Evolutionary conservation across 768 basidiomycete species (phyloP).

Genomic region (Rhizopogon vesiculosus): DNA sequence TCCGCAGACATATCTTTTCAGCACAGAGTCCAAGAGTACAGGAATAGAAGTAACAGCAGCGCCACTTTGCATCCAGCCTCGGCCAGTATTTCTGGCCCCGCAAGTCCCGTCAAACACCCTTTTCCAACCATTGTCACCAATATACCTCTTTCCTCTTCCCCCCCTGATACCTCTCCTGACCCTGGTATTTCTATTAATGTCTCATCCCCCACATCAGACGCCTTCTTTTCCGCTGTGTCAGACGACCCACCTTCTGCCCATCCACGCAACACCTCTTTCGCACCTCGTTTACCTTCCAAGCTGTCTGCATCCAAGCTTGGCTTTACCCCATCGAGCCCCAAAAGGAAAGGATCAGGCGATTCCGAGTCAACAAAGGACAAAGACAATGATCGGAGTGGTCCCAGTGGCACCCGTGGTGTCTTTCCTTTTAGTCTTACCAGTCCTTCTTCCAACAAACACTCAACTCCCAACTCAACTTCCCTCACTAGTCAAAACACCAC

Average conservation of each 20-base stretch:
- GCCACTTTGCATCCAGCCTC: constrained; percentile 43
- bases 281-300: constrained; percentile 68
- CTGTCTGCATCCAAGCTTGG: constrained; percentile 50
- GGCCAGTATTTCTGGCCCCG: constrained; percentile 17
- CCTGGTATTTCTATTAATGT: constrained; percentile 43
- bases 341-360: constrained; percentile 46
- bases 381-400: constrained; percentile 25
- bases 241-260: constrained; percentile 44
- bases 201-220: constrained; percentile 38
- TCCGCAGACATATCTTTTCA: constrained; percentile 50
- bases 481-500: constrained; percentile 23
- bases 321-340: constrained; percentile 46
- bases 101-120: constrained; percentile 34
- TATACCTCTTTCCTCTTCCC: constrained; percentile 21
- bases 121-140: constrained; percentile 32
- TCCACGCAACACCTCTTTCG: constrained; percentile 64
- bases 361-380: constrained; percentile 21
- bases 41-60: constrained; percentile 53
- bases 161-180: constrained; percentile 19
- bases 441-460: constrained; percentile 23
- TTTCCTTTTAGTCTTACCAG: constrained; percentile 26
- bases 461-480: constrained; percentile 12
- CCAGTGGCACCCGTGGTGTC: constrained; percentile 16
- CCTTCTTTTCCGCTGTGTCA: constrained; percentile 21
- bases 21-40: constrained; percentile 60